Conservation (phyloP, 805 yeast species). For the Limtongozyma cylindracea region DNA sequence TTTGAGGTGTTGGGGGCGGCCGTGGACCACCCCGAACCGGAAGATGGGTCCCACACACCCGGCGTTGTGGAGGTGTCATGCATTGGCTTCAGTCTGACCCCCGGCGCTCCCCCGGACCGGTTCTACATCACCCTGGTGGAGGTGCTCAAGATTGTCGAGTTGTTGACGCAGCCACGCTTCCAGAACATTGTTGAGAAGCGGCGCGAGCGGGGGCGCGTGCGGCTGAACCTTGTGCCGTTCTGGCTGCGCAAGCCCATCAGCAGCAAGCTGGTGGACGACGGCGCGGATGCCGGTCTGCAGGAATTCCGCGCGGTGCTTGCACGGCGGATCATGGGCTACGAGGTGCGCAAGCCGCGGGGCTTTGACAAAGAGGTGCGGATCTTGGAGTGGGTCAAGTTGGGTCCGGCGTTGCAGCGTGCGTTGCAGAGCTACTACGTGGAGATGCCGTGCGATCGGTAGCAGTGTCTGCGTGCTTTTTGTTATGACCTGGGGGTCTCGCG, state of each 20-base stretch:
- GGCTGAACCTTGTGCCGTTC: conserved; percentile 41
- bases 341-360: conserved; percentile 35
- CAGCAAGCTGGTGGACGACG: conserved; percentile 10
- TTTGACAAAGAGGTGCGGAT: conserved; percentile 46
- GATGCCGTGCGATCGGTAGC: no score
- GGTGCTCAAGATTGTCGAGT: conserved; percentile 37
- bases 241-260: conserved; percentile 38
- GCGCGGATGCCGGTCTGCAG: conserved; percentile 1
- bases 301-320: conserved; percentile 27
- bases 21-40: conserved; percentile 16
- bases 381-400: conserved; percentile 30
- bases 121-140: conserved; percentile 41
- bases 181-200: conserved; percentile 31
- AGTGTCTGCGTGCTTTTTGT: no score
- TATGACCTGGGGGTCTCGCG: no score
- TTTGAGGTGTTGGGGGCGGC: conserved; percentile 29
- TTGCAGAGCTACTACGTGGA: conserved; percentile 40
- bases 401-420: conserved; percentile 36
- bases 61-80: conserved; percentile 36
- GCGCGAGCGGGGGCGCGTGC: conserved; percentile 37
- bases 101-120: conserved; percentile 3
- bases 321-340: conserved; percentile 38
- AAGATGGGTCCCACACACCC: conserved; percentile 12
- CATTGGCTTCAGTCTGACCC: conserved; percentile 11
- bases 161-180: no score